Conservation (phyloP, 768 basidiomycete genomes). For the Boletus sensibilis region DNA sequence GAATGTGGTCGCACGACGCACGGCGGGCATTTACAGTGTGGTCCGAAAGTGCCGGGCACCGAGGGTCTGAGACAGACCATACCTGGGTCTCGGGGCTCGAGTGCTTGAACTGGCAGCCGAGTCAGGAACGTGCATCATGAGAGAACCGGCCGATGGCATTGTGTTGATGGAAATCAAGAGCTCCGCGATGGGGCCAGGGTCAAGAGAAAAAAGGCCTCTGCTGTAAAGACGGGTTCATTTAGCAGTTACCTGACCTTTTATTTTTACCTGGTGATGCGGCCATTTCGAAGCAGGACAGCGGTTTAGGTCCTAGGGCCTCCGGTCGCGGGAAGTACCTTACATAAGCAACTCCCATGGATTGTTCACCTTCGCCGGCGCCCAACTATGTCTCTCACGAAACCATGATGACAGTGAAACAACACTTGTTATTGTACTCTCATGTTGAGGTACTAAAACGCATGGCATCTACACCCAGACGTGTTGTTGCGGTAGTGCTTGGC, state of each 20-base stretch:
- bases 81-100: background rate
- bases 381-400: slow-evolving; percentile 3
- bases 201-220: background rate
- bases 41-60: background rate
- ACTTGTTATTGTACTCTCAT: background rate
- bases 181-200: background rate
- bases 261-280: background rate
- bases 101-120: background rate
- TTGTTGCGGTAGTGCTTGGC: background rate
- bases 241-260: background rate
- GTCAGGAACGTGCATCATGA: background rate
- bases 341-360: slow-evolving; percentile 7
- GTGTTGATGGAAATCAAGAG: background rate
- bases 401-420: background rate
- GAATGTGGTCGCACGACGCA: background rate
- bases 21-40: background rate
- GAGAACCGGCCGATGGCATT: background rate
- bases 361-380: background rate
- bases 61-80: background rate
- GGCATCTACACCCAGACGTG: background rate
- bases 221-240: background rate
- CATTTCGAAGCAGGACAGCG: background rate
- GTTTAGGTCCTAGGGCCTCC: too few species aligned
- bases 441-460: background rate
- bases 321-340: slow-evolving; percentile 11